Percentiles rank a stretch among this genome's conserved stretches.
These are phyloP conservation scores for Aspergillus wentii DNA, from an alignment of 495 filamentous ascomycete genomes.

Conservation along the genomic window DNA sequence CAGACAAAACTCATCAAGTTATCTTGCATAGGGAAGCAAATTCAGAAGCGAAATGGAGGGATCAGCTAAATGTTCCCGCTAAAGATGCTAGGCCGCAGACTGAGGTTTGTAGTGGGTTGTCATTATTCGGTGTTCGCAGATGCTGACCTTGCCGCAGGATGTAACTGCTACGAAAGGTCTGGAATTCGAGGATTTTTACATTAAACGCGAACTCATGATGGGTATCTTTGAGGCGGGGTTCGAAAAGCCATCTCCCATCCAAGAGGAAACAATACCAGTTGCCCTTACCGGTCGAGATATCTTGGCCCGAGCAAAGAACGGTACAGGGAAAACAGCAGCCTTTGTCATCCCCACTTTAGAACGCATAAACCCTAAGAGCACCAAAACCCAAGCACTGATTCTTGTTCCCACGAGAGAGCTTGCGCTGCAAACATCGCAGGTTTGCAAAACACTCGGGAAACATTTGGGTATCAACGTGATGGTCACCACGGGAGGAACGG, in stretches of 20 bases:
- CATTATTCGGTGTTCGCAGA: neutral
- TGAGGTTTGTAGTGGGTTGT: constrained; percentile 58
- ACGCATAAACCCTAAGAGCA: constrained; percentile 90
- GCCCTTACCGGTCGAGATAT: constrained; percentile 94
- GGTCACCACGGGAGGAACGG: constrained; percentile 96
- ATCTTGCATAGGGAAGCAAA: constrained; percentile 41
- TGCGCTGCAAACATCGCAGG: constrained; percentile 97
- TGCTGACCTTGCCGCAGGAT: constrained; percentile 56
- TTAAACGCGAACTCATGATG: constrained; percentile 94
- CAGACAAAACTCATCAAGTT: constrained; percentile 11
- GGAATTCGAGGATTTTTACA: constrained; percentile 94
- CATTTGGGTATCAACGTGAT: constrained; percentile 97
- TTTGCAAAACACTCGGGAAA: constrained; percentile 96
- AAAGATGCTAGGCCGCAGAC: constrained; percentile 91
- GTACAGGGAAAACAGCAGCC: constrained; percentile 95
- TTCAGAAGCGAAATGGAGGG: constrained; percentile 69
- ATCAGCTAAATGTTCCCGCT: constrained; percentile 66
- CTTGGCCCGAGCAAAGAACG: constrained; percentile 94
- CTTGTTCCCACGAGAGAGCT: constrained; percentile 95
- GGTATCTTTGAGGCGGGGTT: constrained; percentile 98
- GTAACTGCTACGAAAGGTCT: constrained; percentile 95
- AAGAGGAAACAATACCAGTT: constrained; percentile 98
- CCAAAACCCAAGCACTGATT: constrained; percentile 92
- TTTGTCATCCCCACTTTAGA: constrained; percentile 96
- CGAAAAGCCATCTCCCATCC: constrained; percentile 97